Base-by-base conservation (phyloP, 2,329 filamentous ascomycete species). In the Xylariaceae sp. region DNA sequence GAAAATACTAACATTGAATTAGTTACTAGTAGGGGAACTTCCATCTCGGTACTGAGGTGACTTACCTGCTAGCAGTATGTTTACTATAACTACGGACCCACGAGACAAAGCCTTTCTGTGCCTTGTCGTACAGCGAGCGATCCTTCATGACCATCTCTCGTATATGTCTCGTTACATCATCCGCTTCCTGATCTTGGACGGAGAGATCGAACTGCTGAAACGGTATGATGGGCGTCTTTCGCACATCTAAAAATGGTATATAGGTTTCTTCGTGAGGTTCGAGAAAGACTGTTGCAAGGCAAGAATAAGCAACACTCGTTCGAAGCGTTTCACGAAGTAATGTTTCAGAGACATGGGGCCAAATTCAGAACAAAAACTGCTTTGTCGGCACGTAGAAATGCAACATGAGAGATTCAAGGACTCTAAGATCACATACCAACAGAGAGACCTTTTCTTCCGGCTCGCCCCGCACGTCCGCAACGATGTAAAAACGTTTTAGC, bases 401-500 rank as follows among this genome's bases (percentile, higher is more conserved):
- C 32, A 14, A 10, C n/a, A 27, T 27, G 4, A 27, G 22, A 27
- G 22, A 7, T 27, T 27, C 7, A 7, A 27, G 7, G 22, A 7
- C 7, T 27, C 7, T 27, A 30, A 18, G 22, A 41, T 17, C 36
- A 49, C 52, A 52, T 31, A 56, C 54, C 52, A 1, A 97, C 81
- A 12, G 90, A 90, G 17, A 96, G 72, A 0, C 94, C 94, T 53
- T 86, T 85, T 54, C 92, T 80, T 0, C 91, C 91, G 65, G 96
- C 96, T 18, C 94, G 81, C 0, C 94, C 94, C 1, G 94, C 90
- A 56, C 94, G 81, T 1, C 94, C 94, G 27, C 94, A 87, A 5
- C 94, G 86, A 68, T 99, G 94, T 52, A 99, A 89, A 63, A 97
- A 97, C 11, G 88, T 90, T 67, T 97, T 97, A 0, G 91, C 89